Base-by-base conservation (phyloP, 208 protist genomes). In the Polymyxa betae region DNA sequence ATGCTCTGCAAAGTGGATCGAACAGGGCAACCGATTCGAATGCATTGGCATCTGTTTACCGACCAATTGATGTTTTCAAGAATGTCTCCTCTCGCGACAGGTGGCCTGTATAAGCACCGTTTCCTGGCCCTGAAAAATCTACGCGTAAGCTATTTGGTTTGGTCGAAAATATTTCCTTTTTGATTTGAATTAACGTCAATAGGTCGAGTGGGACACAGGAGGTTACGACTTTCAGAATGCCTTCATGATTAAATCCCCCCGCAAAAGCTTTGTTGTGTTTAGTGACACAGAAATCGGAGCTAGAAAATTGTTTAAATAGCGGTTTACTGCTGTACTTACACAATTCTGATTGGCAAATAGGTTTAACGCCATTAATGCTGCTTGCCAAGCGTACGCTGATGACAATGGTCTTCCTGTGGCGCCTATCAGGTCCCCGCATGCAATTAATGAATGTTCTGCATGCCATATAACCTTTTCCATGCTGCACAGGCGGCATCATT, bases 41-140 rank as follows among this genome's bases (percentile, higher is more conserved):
- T 82, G 35, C 40, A 82, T 82, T 82, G n/a, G 35, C 72, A 82
- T 43, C n/a, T 82, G 72, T 82, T 82, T n/a, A 82, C 5, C 72
- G 72, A 82, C 72, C n/a, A 45, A 12, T 20, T 82, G 16, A 82
- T 82, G 72, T 82, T 82, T n/a, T 82, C 72, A n/a, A 5, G 72
- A 5, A 35, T 45, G 16, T 82, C 72, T 20, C 72, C 72, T 12
- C n/a, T 82, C 16, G 49, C 24, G 12, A n/a, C n/a, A n/a, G 54
- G 54, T 29, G 72, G 72, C 72, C 72, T 82, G 72, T 82, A 82
- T n/a, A 82, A 82, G 72, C 72, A 82, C 72, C 72, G 72, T 5
- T 82, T 82, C 72, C 72, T 82, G 72, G 72, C 5, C 16, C 5
- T 82, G 72, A 5, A 35, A 5, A 82, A 5, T 5, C 72, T 82